Evolutionary conservation across 2,329 filamentous ascomycete species (phyloP), one percentile per base, ranked within the genome.

Genomic region (Annulohypoxylon truncatum): DNA sequence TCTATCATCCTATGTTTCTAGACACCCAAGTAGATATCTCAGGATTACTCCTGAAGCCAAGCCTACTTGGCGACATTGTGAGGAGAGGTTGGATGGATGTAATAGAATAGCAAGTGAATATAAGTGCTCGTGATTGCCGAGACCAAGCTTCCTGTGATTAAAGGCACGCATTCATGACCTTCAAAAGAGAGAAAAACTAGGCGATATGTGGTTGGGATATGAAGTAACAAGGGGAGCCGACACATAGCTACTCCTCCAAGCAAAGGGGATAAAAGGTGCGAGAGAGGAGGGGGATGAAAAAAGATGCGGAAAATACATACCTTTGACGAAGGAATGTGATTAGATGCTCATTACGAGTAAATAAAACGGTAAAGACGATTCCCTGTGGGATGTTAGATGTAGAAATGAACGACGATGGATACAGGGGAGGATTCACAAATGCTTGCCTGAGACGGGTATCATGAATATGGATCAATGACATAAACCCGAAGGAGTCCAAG

Each of bases 271-370:
- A 22, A 57, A 57, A 29, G 52, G 15, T 10, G 22, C 38, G 35
- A 22, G 35, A 22, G 35, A 51, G 7, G 22, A 24, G 20, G 48
- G 12, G 22, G 42, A 26, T n/a, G 4, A 7, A 46, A 26, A 26
- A 22, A 44, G 20, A 33, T 47, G 22, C 12, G 44, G 44, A 20
- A 55, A 46, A 28, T 33, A 15, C 47, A 52, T 55, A 62, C 59
- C 59, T 56, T 50, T 62, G 20, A 24, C 18, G 29, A 55, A 31
- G 42, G 28, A 29, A 18, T 12, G 38, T 20, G 31, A 48, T 31
- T 12, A 10, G 22, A 26, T 54, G 22, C 50, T 47, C 58, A 54
- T 54, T 22, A 48, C 38, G 18, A 26, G 26, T 40, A 22, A 38
- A 44, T 33, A 13, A 10, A 5, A 13, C 42, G 18, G 35, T 12